These are phyloP conservation scores for Suillus alpinus DNA, from an alignment of 768 basidiomycete genomes.

Conservation along the genomic window DNA sequence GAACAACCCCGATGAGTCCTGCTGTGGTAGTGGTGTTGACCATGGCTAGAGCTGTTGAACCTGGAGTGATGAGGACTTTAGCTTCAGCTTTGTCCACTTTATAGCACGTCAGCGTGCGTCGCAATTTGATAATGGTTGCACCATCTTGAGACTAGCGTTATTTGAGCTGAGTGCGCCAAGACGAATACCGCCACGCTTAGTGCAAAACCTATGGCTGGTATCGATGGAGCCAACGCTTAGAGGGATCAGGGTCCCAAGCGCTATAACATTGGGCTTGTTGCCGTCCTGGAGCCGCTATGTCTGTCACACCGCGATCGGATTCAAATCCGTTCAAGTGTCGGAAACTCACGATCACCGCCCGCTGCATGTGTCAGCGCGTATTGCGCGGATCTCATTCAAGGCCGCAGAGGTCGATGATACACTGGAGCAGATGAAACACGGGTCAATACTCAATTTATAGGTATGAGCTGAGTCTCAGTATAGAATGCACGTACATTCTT, in stretches of 20 bases:
- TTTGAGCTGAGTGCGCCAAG: not conserved
- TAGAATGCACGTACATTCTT: slow-evolving; percentile 9
- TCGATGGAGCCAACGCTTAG: not conserved
- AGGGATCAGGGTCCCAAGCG: not conserved
- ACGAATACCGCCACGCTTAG: not conserved
- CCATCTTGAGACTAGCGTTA: not conserved
- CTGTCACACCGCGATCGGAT: not conserved
- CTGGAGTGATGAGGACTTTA: not conserved
- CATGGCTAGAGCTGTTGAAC: slow-evolving; percentile 14
- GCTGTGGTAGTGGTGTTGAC: slow-evolving; percentile 20
- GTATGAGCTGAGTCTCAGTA: not conserved
- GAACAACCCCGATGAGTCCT: slow-evolving; percentile 64
- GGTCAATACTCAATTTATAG: not conserved
- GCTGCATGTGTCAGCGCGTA: not conserved
- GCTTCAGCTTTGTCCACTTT: not conserved
- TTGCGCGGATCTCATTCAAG: not conserved
- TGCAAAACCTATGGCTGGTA: not conserved
- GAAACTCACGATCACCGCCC: not conserved
- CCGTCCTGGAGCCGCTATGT: not conserved
- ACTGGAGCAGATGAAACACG: not conserved
- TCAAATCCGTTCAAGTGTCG: not conserved
- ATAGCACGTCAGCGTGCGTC: not conserved
- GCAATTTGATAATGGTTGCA: not conserved
- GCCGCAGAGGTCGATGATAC: not conserved
- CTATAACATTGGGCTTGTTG: not conserved